Percentiles rank a stretch among this genome's conserved stretches.
Evolutionary conservation across 2,329 filamentous ascomycete genomes (phyloP).

Genomic region (Penicillium sp.): DNA sequence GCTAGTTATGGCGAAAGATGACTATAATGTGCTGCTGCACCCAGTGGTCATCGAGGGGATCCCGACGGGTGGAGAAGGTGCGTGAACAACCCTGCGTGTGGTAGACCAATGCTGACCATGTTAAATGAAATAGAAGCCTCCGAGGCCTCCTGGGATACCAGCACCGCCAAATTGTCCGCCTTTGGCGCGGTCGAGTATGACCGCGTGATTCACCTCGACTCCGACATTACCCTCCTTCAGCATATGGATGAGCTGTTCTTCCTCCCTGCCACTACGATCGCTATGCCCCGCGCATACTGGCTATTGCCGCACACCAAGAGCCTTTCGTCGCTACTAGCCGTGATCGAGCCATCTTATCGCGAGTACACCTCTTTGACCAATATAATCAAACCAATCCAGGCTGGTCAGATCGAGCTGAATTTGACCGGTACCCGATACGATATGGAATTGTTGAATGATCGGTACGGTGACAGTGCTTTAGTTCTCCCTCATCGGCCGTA

Average conservation of each 20-base stretch:
- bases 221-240: constrained; percentile 59
- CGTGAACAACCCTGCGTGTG: constrained; percentile 11
- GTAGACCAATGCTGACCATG: background rate
- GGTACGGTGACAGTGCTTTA: constrained; percentile 55
- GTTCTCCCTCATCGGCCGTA: constrained; percentile 62
- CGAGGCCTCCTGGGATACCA: constrained; percentile 56
- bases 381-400: constrained; percentile 21
- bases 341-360: constrained; percentile 53
- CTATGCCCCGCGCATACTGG: constrained; percentile 71
- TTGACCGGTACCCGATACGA: constrained; percentile 45
- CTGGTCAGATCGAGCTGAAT: constrained; percentile 26
- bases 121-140: constrained; percentile 16
- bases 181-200: constrained; percentile 63
- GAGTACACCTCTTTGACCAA: constrained; percentile 42
- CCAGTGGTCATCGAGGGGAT: constrained; percentile 42
- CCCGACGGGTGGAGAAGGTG: constrained; percentile 20
- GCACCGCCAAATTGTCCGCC: constrained; percentile 63
- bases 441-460: constrained; percentile 63
- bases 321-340: constrained; percentile 58
- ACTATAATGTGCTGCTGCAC: constrained; percentile 48
- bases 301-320: constrained; percentile 50
- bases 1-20: constrained; percentile 45
- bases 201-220: constrained; percentile 56
- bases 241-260: constrained; percentile 67
- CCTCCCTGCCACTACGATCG: constrained; percentile 55